phyloP scores from a whole-genome alignment of 257 asterid genomes.

The Leonotis leonurus region DNA sequence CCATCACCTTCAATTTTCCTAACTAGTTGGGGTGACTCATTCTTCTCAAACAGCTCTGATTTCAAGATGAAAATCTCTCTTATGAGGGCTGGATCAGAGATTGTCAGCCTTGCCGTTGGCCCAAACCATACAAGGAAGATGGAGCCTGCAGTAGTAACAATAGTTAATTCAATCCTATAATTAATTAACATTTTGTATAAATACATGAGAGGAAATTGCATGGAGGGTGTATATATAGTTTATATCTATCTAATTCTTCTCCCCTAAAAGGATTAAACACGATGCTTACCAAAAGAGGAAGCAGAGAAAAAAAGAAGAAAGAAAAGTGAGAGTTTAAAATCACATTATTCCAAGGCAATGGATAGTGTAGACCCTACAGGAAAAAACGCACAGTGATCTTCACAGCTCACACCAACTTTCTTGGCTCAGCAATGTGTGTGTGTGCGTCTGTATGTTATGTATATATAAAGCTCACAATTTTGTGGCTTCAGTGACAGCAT shows the following conservation, averaged over 20 bases:
- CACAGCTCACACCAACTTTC: slow-evolving; percentile 40
- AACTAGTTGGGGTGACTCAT: slow-evolving; percentile 67
- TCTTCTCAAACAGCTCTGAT: slow-evolving; percentile 74
- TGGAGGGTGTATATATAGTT: slow-evolving; percentile 19
- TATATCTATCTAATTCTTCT: not conserved
- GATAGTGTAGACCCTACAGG: slow-evolving; percentile 63
- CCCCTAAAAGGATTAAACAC: not conserved
- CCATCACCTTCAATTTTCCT: slow-evolving; percentile 90
- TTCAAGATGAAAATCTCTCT: slow-evolving; percentile 60
- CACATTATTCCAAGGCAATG: slow-evolving; percentile 46
- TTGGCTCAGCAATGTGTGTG: slow-evolving; percentile 14
- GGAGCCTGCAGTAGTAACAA: slow-evolving; percentile 36
- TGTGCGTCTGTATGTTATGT: not conserved
- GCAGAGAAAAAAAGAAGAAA: not conserved
- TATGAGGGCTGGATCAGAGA: slow-evolving; percentile 64
- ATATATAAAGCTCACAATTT: slow-evolving; percentile 11
- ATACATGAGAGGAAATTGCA: slow-evolving; percentile 9
- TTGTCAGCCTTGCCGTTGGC: slow-evolving; percentile 60
- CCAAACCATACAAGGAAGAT: slow-evolving; percentile 86
- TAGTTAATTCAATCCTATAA: not conserved
- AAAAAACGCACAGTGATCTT: slow-evolving; percentile 20
- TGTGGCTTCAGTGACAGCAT: no score
- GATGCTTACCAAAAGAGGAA: slow-evolving; percentile 32
- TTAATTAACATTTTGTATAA: not conserved
- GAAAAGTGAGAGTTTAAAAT: not conserved